Conservation (phyloP, 768 basidiomycete species). For the Tylopilus rubrobrunneus region DNA sequence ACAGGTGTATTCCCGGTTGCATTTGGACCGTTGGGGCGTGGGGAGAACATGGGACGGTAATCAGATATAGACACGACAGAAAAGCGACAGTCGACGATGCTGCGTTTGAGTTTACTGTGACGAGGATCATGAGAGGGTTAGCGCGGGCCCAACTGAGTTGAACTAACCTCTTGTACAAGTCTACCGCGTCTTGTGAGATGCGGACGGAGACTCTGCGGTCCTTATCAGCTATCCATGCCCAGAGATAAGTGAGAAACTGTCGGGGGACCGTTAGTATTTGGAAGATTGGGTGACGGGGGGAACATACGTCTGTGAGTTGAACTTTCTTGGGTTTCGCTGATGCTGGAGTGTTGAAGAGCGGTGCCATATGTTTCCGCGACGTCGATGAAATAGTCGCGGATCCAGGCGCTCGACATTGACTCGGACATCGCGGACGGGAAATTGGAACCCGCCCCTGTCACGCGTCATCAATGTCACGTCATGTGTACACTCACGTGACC, state of each 20-base stretch:
- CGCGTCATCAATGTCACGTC: conserved; percentile 20
- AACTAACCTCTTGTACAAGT: conserved; percentile 40
- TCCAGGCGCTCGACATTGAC: conserved; percentile 48
- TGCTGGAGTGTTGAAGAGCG: conserved; percentile 26
- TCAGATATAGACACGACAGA: conserved; percentile 45
- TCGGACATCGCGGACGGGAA: conserved; percentile 32
- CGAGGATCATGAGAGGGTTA: conserved; percentile 6
- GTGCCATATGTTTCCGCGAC: conserved; percentile 51
- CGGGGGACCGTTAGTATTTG: not conserved
- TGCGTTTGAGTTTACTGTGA: conserved; percentile 25
- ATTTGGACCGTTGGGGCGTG: conserved; percentile 43
- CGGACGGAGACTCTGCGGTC: conserved; percentile 46
- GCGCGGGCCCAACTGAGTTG: conserved; percentile 22
- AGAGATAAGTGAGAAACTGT: conserved; percentile 63
- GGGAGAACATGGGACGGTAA: conserved; percentile 50
- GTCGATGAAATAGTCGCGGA: conserved; percentile 46
- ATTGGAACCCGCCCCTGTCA: conserved; percentile 7
- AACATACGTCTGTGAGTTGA: conserved; percentile 54
- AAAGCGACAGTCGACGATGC: conserved; percentile 44
- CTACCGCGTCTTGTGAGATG: conserved; percentile 50
- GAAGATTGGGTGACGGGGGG: not conserved
- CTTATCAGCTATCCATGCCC: conserved; percentile 65
- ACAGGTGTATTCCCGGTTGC: conserved; percentile 36
- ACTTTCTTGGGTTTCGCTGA: conserved; percentile 40
- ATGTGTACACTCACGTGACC: conserved; percentile 15